phyloP scores from a whole-genome alignment of 2,329 filamentous ascomycete species.

The Pseudocercospora cruenta region DNA sequence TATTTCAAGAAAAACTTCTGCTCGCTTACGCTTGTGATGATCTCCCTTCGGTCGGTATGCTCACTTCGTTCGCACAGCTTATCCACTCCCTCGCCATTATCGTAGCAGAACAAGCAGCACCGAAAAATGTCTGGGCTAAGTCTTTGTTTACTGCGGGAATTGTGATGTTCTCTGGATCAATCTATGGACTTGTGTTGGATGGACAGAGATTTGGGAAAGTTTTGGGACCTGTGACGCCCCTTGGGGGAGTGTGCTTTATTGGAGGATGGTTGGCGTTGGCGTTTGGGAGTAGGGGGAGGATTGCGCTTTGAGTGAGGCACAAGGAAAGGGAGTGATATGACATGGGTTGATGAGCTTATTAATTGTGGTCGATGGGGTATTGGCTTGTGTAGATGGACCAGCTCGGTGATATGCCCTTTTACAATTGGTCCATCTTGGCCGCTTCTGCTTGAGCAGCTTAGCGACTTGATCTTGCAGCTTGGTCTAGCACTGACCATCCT shows the following conservation, averaged over 20 bases:
- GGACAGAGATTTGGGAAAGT: constrained; percentile 59
- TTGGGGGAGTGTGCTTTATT: constrained; percentile 67
- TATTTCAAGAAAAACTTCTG: too few species aligned
- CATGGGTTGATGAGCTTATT: too few species aligned
- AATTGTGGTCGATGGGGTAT: too few species aligned
- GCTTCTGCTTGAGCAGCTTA: too few species aligned
- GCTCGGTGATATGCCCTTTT: too few species aligned
- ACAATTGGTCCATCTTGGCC: too few species aligned
- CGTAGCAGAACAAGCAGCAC: constrained; percentile 56
- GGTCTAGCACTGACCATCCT: too few species aligned
- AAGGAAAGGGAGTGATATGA: not conserved
- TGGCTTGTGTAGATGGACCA: too few species aligned
- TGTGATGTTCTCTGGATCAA: constrained; percentile 67
- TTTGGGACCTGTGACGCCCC: constrained; percentile 66
- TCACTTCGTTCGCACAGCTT: constrained; percentile 53
- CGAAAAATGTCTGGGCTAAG: constrained; percentile 57
- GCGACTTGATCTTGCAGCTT: too few species aligned
- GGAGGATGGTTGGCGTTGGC: constrained; percentile 63
- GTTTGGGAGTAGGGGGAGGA: constrained; percentile 41
- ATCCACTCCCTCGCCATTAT: constrained; percentile 66
- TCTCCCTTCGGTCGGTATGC: not conserved
- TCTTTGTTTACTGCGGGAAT: constrained; percentile 66
- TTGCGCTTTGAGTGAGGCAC: too few species aligned
- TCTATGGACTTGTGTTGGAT: constrained; percentile 68
- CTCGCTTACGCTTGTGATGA: not conserved